Base-by-base conservation (phyloP, 2,329 filamentous ascomycete genomes). In the Saccharata proteae region DNA sequence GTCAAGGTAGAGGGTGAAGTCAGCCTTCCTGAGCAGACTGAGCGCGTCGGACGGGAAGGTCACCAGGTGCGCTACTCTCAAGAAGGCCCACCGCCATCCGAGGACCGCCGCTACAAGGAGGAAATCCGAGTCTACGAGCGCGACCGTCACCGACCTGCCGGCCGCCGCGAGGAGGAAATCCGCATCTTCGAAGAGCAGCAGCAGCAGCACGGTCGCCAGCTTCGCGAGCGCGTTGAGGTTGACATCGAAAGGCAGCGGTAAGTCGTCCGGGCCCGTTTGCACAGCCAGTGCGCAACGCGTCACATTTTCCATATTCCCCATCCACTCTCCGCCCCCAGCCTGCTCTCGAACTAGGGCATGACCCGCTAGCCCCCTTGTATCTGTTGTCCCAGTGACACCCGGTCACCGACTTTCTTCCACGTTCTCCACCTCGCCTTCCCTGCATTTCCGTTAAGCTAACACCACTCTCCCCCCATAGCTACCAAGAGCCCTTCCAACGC, bases 31-130 rank as follows among this genome's bases (percentile, higher is more conserved):
- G 68, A 69, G 67, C 67, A 61, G 52, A 56, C 75, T 65, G 71
- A 78, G 68, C 76, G 77, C 78, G 79, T 82, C 81, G 86, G 86
- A 92, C 86, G 84, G 85, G 85, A 93, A 86, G 84, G 81, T 84
- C 75, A 81, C 72, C 68, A 77, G 72, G 83, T 79, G 80, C 77
- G 75, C 67, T 67, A 71, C 69, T 28, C 31, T 13, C 16, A 29
- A 25, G 20, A 8, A 22, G 20, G 8, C 8, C n/a, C 20, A 22
- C 64, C 69, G 53, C 65, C 62, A 57, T 63, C 44, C 37, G 49
- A 49, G 49, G 46, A 74, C 48, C 72, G 67, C 59, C 69, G 69
- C 65, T 73, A 69, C 65, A 77, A 84, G 68, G 81, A 92, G 74
- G 81, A 93, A 70, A 74, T 92, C 67, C 79, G 80, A 61, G 75